phyloP scores from a whole-genome alignment of 2,329 filamentous ascomycete genomes.

The Diatrype stigma region DNA sequence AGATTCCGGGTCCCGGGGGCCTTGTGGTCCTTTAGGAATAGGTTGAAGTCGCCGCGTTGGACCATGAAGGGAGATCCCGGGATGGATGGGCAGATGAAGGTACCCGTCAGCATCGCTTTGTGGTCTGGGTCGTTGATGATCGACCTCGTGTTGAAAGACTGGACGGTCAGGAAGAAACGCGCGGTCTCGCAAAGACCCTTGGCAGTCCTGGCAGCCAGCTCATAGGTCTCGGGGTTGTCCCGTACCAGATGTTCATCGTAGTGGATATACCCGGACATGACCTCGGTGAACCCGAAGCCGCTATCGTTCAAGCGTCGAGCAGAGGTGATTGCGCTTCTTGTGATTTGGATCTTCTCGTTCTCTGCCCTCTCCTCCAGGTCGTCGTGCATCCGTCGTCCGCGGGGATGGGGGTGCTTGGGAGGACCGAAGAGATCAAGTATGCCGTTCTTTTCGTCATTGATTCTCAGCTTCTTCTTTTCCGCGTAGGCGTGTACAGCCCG shows the following conservation, averaged over 20 bases:
- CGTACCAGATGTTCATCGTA: constrained; percentile 34
- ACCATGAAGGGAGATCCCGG: constrained; percentile 58
- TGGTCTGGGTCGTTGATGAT: constrained; percentile 46
- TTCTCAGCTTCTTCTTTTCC: constrained; percentile 33
- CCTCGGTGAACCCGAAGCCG: constrained; percentile 59
- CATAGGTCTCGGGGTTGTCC: constrained; percentile 48
- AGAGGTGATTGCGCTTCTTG: constrained; percentile 34
- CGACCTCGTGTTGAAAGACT: constrained; percentile 48
- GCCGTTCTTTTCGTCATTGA: constrained; percentile 43
- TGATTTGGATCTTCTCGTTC: constrained; percentile 30
- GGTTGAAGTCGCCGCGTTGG: constrained; percentile 50
- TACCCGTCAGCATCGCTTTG: constrained; percentile 52
- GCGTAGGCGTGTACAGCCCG: constrained; percentile 53
- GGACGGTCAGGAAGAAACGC: constrained; percentile 55
- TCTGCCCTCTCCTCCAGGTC: constrained; percentile 29
- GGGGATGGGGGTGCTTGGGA: constrained; percentile 35
- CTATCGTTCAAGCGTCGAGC: constrained; percentile 41
- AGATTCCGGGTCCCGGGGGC: constrained; percentile 55
- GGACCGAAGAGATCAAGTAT: constrained; percentile 51
- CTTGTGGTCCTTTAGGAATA: constrained; percentile 51
- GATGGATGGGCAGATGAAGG: constrained; percentile 52
- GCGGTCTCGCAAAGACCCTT: constrained; percentile 52
- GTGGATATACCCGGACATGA: constrained; percentile 61
- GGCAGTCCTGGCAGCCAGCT: constrained; percentile 48
- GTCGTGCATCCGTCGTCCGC: constrained; percentile 12